These are phyloP conservation scores for Skeletonema costatum DNA, from an alignment of 108 stramenopile genomes.

Conservation along the genomic window DNA sequence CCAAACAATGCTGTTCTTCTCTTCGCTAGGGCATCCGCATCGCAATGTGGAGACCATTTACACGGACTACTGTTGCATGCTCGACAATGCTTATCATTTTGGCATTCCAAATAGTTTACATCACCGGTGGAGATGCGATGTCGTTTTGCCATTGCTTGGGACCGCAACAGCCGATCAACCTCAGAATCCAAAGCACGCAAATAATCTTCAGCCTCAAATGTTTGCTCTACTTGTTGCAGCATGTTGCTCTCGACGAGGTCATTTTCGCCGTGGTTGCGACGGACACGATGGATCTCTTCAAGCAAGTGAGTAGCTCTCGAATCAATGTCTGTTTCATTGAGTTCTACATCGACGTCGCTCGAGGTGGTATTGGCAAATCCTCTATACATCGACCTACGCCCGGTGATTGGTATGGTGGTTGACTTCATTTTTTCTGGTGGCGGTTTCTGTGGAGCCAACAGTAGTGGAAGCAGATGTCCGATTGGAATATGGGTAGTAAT, in stretches of 20 bases:
- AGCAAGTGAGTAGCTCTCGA: too few relatives aligned
- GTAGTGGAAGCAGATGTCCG: too few relatives aligned
- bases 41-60: constrained; percentile 20
- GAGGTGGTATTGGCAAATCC: too few relatives aligned
- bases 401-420: background rate
- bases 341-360: too few relatives aligned
- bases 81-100: background rate
- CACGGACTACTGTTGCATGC: constrained; percentile 18
- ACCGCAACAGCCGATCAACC: constrained; percentile 18
- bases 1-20: constrained; percentile 17
- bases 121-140: background rate
- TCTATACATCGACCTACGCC: background rate
- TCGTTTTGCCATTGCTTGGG: constrained; percentile 14
- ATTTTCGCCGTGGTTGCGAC: background rate
- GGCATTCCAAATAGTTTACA: background rate
- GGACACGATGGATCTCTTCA: background rate
- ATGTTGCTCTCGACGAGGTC: constrained; percentile 18
- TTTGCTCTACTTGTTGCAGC: constrained; percentile 23
- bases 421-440: too few relatives aligned
- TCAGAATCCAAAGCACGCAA: constrained; percentile 13
- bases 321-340: too few relatives aligned
- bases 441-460: too few relatives aligned
- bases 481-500: too few relatives aligned
- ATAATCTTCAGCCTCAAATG: constrained; percentile 13
- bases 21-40: constrained; percentile 13